These are phyloP conservation scores for Xylariaceae sp. DNA, from an alignment of 2,329 filamentous ascomycete genomes.

Conservation along the genomic window DNA sequence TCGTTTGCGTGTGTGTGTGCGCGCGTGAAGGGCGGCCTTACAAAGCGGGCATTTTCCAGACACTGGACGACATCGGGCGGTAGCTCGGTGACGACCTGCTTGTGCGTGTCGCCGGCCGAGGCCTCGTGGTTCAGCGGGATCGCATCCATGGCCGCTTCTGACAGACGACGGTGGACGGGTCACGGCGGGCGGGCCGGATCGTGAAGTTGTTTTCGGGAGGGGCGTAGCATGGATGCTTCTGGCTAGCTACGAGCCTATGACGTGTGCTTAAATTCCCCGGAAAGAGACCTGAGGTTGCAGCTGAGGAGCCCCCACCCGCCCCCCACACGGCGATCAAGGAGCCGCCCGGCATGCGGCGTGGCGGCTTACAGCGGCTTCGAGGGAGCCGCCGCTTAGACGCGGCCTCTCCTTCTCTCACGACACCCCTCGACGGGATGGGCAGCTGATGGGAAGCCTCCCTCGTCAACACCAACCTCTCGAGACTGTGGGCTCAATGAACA, in stretches of 20 bases:
- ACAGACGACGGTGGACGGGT: no score
- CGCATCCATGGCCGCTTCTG: slow-evolving; percentile 51
- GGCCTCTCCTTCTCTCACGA: slow-evolving; percentile 9
- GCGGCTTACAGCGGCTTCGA: slow-evolving; percentile 11
- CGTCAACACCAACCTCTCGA: no score
- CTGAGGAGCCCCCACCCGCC: no score
- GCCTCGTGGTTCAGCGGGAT: slow-evolving; percentile 69
- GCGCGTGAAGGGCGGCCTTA: slow-evolving; percentile 36
- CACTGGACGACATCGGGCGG: slow-evolving; percentile 84
- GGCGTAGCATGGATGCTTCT: slow-evolving; percentile 3
- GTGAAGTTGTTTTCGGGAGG: slow-evolving; percentile 8
- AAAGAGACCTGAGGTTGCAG: no score
- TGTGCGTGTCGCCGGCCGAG: slow-evolving; percentile 65
- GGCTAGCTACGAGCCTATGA: no score
- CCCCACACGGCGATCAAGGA: no score
- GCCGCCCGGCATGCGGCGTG: no score
- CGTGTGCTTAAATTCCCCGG: no score
- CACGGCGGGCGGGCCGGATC: slow-evolving; percentile 2
- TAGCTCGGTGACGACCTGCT: slow-evolving; percentile 59
- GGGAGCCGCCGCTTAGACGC: slow-evolving; percentile 12
- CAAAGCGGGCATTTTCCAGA: slow-evolving; percentile 90
- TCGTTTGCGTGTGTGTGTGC: no score
- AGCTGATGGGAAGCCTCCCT: no score
- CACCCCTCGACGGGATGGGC: no score
- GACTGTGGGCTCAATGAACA: no score